phyloP scores from a whole-genome alignment of 345 rosid genomes.

The Melaleuca alternifolia region DNA sequence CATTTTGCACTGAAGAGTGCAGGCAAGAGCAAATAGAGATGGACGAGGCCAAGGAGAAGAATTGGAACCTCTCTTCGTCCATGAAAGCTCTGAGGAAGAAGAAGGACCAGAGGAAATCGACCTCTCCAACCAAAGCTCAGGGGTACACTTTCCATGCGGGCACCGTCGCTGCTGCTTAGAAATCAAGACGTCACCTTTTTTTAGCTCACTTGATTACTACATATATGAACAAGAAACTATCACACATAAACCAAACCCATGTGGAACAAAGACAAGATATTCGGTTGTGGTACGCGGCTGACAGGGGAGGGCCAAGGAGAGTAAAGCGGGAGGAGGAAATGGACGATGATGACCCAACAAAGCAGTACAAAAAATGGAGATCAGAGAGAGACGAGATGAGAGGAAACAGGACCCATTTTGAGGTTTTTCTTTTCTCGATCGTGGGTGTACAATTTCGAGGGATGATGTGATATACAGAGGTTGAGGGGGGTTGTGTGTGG shows the following conservation, averaged over 20 bases:
- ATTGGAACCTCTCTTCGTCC: slow-evolving; percentile 14
- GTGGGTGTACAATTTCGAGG: neutral
- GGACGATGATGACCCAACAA: neutral
- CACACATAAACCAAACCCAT: neutral
- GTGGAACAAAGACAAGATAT: neutral
- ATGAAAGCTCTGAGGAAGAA: slow-evolving; percentile 11
- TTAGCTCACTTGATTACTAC: neutral
- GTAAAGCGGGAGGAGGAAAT: neutral
- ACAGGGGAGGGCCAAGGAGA: slow-evolving; percentile 11
- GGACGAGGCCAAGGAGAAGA: slow-evolving; percentile 25
- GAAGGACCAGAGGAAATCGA: slow-evolving; percentile 3
- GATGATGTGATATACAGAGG: neutral
- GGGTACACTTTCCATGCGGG: neutral
- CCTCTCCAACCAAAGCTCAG: slow-evolving; percentile 4
- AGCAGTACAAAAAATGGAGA: neutral
- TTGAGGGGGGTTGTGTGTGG: neutral
- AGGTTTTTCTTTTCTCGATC: neutral
- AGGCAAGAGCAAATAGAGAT: slow-evolving; percentile 32
- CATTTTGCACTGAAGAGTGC: slow-evolving; percentile 28
- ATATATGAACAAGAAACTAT: neutral
- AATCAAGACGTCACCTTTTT: neutral
- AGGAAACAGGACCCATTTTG: neutral
- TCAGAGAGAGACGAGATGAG: neutral
- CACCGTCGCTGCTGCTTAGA: slow-evolving; percentile 10
- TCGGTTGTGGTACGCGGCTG: neutral